Conservation (phyloP, 1,284 basidiomycete species). For the Naganishia cerealis region DNA sequence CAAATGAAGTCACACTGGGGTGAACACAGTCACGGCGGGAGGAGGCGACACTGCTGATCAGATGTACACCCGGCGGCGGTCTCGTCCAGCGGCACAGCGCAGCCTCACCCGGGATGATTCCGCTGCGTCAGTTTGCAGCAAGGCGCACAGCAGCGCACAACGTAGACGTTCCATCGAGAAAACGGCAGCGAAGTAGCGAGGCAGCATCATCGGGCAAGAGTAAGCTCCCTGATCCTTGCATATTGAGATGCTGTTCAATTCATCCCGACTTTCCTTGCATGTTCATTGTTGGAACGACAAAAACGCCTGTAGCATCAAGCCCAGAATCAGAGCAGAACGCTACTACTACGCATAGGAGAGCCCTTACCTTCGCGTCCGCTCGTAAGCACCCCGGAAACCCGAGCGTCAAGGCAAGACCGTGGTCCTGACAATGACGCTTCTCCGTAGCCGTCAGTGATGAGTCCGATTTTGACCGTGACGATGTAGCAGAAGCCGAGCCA, state of each 20-base stretch:
- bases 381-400: background rate
- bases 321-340: background rate
- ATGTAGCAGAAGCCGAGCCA: background rate
- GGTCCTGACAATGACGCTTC: background rate
- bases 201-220: background rate
- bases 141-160: background rate
- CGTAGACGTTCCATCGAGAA: conserved; percentile 5
- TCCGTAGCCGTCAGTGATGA: conserved; percentile 20
- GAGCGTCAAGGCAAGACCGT: background rate
- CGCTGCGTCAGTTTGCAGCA: conserved; percentile 1
- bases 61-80: too few species aligned
- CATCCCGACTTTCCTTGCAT: too few species aligned
- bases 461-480: conserved; percentile 29
- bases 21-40: conserved; percentile 2
- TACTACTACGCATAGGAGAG: background rate
- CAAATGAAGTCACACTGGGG: conserved; percentile 19
- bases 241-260: too few species aligned
- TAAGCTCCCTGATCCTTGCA: background rate
- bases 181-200: background rate
- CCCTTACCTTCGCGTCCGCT: background rate
- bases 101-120: background rate
- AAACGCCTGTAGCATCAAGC: background rate
- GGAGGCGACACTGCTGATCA: background rate
- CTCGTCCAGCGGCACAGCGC: too few species aligned
- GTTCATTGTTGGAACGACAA: background rate